Percentiles rank a stretch among this genome's conserved stretches.
These are phyloP conservation scores for Oryza meridionalis DNA, from an alignment of 176 grass and related monocot species.

Conservation along the genomic window DNA sequence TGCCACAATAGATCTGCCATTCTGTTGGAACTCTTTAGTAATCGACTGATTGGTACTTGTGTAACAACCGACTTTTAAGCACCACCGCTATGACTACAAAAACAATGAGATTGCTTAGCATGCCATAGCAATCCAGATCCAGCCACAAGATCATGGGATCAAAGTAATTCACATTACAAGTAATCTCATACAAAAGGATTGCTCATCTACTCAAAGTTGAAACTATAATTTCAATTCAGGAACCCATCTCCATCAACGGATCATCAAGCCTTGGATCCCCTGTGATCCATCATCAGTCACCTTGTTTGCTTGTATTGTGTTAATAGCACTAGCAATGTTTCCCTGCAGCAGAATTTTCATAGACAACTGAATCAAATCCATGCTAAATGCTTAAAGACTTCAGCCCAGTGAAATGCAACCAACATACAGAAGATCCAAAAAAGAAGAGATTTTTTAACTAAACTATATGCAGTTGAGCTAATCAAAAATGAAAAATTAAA, in stretches of 20 bases:
- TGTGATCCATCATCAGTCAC: constrained; percentile 68
- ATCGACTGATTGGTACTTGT: background rate
- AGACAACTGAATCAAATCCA: background rate
- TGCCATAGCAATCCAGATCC: background rate
- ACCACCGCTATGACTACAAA: constrained; percentile 22
- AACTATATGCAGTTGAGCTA: background rate
- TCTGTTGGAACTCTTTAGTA: background rate
- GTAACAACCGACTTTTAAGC: background rate
- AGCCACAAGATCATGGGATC: constrained; percentile 3
- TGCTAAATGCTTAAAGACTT: background rate
- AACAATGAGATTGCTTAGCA: constrained; percentile 21
- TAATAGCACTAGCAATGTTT: constrained; percentile 83
- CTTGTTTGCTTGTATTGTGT: constrained; percentile 90
- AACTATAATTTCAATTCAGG: constrained; percentile 16
- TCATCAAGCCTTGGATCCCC: constrained; percentile 60
- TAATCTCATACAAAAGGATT: constrained; percentile 17
- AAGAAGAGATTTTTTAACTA: background rate
- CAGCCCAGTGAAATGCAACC: background rate
- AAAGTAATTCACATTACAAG: background rate
- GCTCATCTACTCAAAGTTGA: constrained; percentile 24
- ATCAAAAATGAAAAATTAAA: background rate
- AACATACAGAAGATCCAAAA: background rate
- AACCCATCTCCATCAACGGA: constrained; percentile 33
- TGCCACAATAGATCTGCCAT: background rate
- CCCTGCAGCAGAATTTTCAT: constrained; percentile 52